Evolutionary conservation across 2,329 filamentous ascomycete genomes (phyloP), one percentile per base, ranked within the genome.

Genomic region (Cytospora piceae): DNA sequence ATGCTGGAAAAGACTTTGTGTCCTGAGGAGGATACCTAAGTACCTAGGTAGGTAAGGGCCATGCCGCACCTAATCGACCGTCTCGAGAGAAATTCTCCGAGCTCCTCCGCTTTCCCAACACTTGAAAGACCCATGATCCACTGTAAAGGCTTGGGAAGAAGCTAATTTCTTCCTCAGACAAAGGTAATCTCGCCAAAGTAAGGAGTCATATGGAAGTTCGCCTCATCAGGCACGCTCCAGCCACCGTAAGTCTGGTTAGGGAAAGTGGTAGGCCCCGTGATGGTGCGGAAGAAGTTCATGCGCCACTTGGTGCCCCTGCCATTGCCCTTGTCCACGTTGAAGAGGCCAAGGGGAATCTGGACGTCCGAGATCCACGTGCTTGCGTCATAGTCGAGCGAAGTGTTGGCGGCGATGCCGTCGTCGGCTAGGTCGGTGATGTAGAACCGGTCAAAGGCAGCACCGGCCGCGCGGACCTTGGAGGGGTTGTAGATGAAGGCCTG

Each of bases 211-310:
- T 83, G 82, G 63, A 83, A 83, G 70, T 75, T 83, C 0, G 80
- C 76, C 70, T 78, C 72, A 66, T 81, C 72, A 0, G 81, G 79
- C 2, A 78, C 74, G 65, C 72, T 82, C 82, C 82, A 84, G 8
- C 76, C 81, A 20, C 80, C 80, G 6, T 82, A 73, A 1, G 67
- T 69, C 72, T 83, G 81, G 42, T 78, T 74, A 0, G 82, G 81
- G 69, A 75, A 83, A 11, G 74, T 81, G 1, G 74, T 72, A 0
- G 77, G 77, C 31, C 76, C 75, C 4, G 79, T 80, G 34, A 82
- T 72, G 3, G 80, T 83, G 54, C 82, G 76, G 72, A 84, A 81
- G 68, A 84, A 84, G 71, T 84, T 83, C 81, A 83, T 83, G 65
- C 82, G 76, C 82, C 82, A 84, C 67, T 74, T 61, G 0, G 80